Evolutionary conservation across 1,284 basidiomycete genomes (phyloP), one percentile per base, ranked within the genome.

Genomic region (Fereydounia khargensis): DNA sequence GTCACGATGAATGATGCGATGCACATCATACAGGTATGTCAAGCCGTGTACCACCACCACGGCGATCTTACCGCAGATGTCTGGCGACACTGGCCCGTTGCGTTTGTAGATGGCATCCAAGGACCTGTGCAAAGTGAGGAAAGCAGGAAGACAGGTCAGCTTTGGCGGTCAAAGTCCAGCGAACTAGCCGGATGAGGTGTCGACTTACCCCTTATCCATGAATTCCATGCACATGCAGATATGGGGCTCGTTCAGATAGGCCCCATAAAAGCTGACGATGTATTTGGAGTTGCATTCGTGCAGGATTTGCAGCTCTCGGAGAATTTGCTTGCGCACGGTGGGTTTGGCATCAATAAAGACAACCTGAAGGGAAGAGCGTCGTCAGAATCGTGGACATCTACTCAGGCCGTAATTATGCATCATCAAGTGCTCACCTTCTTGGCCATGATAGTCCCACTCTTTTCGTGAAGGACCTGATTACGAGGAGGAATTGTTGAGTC

Each of bases 141-240:
- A 42, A 28, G 21, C 30, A 14, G 5, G 17, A 24, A 23, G 6
- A 10, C 17, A 14, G 6, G 17, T 35, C 25, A 42, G 33, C 38
- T 1, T 6, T 11, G 20, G 16, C 11, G 22, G 9, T 9, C 18
- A 6, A 18, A 13, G 35, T 9, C 6, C 18, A 20, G 31, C 8
- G 32, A 5, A 27, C 19, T 13, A 34, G 16, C 14, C 7, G n/a
- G 10, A 21, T 4, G 7, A 40, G 6, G 21, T n/a, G n/a, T n/a
- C n/a, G n/a, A 41, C 54, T 33, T 46, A 81, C 78, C 79, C 79
- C 43, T 79, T 78, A 59, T 98, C 90, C 91, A 92, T 92, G 77
- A 81, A 89, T 74, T 99, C 94, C 87, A 98, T 97, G 78, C 92
- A 97, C 61, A 98, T 92, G 77, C 91, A 96, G 70, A 99, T 94